Base-by-base conservation (phyloP, 129 eudicot species). In the Lactuca saligna region DNA sequence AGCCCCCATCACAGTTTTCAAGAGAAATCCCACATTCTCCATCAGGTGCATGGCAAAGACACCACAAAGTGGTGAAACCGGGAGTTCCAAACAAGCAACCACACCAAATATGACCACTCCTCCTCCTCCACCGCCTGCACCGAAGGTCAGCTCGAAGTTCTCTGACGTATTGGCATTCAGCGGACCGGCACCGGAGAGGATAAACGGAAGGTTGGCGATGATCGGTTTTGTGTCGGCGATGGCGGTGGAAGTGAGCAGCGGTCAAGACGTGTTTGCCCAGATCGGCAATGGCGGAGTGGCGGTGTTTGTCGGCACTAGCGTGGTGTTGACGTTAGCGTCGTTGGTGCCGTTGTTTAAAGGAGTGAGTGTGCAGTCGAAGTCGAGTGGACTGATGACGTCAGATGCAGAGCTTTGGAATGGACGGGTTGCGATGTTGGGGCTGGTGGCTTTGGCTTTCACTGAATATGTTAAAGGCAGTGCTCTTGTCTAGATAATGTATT, bases 401-500 rank as follows among this genome's bases (percentile, higher is more conserved):
- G 94, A 92, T 67, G 98, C 95, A 3, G 97, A 91, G 82, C 48
- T 91, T 20, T 85, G 90, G 93, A 91, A 91, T 17, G 96, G 97
- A 3, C 81, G 97, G 50, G 35, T 81, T 61, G 96, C 97, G 1
- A n/a, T n/a, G n/a, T n/a, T n/a, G n/a, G n/a, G n/a, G n/a, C n/a
- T n/a, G n/a, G n/a, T n/a, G n/a, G n/a, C n/a, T n/a, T n/a, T n/a
- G n/a, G n/a, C n/a, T n/a, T n/a, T n/a, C n/a, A n/a, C n/a, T n/a
- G n/a, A n/a, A n/a, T n/a, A n/a, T n/a, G n/a, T n/a, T n/a, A n/a
- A n/a, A n/a, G n/a, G n/a, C n/a, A n/a, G n/a, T n/a, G n/a, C n/a
- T n/a, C n/a, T n/a, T n/a, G n/a, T n/a, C n/a, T n/a, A n/a, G n/a
- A n/a, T n/a, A n/a, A n/a, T n/a, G n/a, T n/a, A n/a, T n/a, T n/a